Conservation (phyloP, 305 asterid genomes). For the Nicotiana rustica region DNA sequence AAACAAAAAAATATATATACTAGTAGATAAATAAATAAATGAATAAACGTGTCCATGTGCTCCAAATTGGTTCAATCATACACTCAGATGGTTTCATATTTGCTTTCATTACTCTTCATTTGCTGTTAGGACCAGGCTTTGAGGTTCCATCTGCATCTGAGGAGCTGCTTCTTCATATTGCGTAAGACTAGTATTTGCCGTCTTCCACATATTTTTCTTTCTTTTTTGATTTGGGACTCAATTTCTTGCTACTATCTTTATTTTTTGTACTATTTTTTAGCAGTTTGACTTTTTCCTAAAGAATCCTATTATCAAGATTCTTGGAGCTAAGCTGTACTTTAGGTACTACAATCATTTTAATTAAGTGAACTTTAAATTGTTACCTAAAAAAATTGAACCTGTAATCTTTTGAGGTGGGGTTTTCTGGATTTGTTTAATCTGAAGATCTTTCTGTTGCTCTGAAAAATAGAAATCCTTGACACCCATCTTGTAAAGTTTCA, state of each 20-base stretch:
- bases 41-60: background rate
- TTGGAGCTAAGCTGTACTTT: constrained; percentile 7
- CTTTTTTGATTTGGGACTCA: background rate
- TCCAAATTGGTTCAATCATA: background rate
- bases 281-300: background rate
- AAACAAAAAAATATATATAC: no score
- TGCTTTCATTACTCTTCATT: background rate
- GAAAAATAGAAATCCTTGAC: no score
- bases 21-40: no score
- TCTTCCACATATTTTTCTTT: background rate
- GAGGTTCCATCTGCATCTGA: background rate
- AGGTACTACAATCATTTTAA: background rate
- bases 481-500: constrained; percentile 33
- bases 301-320: background rate
- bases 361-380: background rate
- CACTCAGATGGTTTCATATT: no score
- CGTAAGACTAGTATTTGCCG: constrained; percentile 15
- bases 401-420: constrained; percentile 20
- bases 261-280: background rate
- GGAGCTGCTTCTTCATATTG: constrained; percentile 4
- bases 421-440: background rate
- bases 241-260: background rate
- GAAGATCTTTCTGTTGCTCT: background rate
- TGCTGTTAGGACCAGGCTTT: background rate
- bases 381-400: background rate